phyloP scores from a whole-genome alignment of 2,329 filamentous ascomycete species.

The Neofusicoccum kwambonambiense region DNA sequence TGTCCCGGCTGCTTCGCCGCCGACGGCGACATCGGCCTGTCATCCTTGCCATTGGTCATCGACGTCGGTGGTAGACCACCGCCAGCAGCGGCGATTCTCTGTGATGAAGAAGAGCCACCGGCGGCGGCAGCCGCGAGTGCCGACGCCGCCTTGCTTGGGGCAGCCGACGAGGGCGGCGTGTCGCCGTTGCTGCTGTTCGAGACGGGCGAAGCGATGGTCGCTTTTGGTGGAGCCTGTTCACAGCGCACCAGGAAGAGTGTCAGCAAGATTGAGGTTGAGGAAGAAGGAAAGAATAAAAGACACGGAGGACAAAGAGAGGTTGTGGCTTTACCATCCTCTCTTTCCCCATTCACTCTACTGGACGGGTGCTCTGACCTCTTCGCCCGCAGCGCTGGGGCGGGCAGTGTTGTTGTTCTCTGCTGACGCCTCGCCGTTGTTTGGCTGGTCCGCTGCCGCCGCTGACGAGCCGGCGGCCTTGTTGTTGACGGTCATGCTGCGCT shows the following conservation, averaged over 20 bases:
- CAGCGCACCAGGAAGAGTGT: background rate
- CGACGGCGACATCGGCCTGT: background rate
- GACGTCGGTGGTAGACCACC: background rate
- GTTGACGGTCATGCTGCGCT: conserved; percentile 60
- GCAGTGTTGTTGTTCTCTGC: conserved; percentile 14
- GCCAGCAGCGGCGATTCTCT: background rate
- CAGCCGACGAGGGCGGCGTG: background rate
- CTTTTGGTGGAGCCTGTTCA: background rate
- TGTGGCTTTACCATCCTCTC: conserved; percentile 20
- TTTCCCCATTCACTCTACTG: conserved; percentile 11
- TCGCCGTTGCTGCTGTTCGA: background rate
- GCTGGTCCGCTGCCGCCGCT: conserved; percentile 27
- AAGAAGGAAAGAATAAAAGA: background rate
- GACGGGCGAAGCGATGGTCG: background rate
- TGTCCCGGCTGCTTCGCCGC: conserved; percentile 25
- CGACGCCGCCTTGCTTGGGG: background rate
- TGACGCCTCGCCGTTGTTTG: conserved; percentile 26
- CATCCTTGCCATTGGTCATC: background rate
- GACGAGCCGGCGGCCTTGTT: conserved; percentile 28
- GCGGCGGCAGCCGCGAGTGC: background rate
- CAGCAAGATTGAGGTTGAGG: background rate
- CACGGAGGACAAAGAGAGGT: background rate
- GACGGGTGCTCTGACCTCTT: conserved; percentile 16
- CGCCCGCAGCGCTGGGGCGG: background rate
- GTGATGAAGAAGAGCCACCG: background rate